Percentiles rank a stretch among this genome's conserved stretches.
These are phyloP conservation scores for Spergularia bocconei DNA, from an alignment of 148 eudicot species.

Conservation along the genomic window DNA sequence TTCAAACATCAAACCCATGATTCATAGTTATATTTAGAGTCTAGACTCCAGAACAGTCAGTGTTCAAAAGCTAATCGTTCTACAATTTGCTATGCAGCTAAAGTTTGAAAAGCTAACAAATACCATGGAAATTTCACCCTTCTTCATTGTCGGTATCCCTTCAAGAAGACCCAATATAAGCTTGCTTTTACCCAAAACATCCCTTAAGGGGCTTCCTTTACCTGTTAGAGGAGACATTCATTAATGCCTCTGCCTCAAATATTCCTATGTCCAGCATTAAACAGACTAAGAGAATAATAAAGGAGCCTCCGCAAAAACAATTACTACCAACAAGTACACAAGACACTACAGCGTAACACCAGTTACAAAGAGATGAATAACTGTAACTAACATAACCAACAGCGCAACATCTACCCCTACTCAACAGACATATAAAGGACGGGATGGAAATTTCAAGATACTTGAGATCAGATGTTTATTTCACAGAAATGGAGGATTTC, in stretches of 20 bases:
- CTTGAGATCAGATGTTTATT: background rate
- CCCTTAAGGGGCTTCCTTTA: constrained; percentile 73
- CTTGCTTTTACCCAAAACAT: constrained; percentile 92
- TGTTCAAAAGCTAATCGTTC: background rate
- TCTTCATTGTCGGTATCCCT: constrained; percentile 91
- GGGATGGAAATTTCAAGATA: background rate
- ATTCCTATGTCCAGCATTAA: background rate
- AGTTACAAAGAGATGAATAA: background rate
- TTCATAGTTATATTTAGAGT: background rate
- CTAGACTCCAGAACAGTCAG: background rate
- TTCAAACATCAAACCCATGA: constrained; percentile 2
- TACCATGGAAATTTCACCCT: constrained; percentile 98
- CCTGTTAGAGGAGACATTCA: constrained; percentile 43
- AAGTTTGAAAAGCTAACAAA: constrained; percentile 3
- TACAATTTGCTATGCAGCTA: background rate
- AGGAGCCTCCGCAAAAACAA: background rate
- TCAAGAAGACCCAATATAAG: constrained; percentile 89
- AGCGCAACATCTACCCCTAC: background rate
- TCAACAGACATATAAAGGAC: background rate
- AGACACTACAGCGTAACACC: background rate
- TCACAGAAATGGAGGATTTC: background rate
- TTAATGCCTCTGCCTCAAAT: background rate
- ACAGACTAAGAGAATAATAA: background rate
- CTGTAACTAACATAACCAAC: background rate
- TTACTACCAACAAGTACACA: background rate